Evolutionary conservation across 2,329 filamentous ascomycete species (phyloP).

Genomic region (Aspergillus ruber): DNA sequence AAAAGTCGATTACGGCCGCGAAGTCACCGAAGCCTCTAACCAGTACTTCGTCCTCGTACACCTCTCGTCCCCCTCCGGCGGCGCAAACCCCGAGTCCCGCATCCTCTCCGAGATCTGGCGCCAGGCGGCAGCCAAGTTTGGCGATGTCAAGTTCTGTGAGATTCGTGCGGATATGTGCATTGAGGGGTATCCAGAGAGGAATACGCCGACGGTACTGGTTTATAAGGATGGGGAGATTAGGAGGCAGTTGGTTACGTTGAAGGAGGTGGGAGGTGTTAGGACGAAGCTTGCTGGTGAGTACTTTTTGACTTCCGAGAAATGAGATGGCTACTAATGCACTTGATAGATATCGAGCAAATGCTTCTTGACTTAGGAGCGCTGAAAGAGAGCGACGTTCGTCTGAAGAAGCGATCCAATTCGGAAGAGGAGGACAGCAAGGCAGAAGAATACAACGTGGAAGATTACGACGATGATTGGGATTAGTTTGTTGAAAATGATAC

Average conservation of each 20-base stretch:
- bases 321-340: not conserved
- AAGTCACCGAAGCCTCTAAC: slow-evolving; percentile 84
- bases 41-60: slow-evolving; percentile 66
- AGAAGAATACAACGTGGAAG: slow-evolving; percentile 45
- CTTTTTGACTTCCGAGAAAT: not conserved
- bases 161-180: slow-evolving; percentile 90
- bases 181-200: slow-evolving; percentile 89
- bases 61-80: slow-evolving; percentile 68
- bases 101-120: slow-evolving; percentile 81
- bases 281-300: slow-evolving; percentile 54
- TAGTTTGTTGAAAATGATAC: slow-evolving; percentile 35
- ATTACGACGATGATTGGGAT: slow-evolving; percentile 50
- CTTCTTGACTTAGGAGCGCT: slow-evolving; percentile 78
- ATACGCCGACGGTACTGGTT: slow-evolving; percentile 87
- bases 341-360: slow-evolving; percentile 65
- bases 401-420: slow-evolving; percentile 55
- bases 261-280: slow-evolving; percentile 65
- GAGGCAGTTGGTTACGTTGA: slow-evolving; percentile 84
- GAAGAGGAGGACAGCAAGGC: slow-evolving; percentile 48
- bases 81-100: slow-evolving; percentile 71
- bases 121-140: slow-evolving; percentile 74
- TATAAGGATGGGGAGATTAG: slow-evolving; percentile 91
- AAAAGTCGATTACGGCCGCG: slow-evolving; percentile 85
- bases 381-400: slow-evolving; percentile 68
- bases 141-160: slow-evolving; percentile 96